Evolutionary conservation across 129 eudicot species (phyloP).

Genomic region (Ambrosia trifida): DNA sequence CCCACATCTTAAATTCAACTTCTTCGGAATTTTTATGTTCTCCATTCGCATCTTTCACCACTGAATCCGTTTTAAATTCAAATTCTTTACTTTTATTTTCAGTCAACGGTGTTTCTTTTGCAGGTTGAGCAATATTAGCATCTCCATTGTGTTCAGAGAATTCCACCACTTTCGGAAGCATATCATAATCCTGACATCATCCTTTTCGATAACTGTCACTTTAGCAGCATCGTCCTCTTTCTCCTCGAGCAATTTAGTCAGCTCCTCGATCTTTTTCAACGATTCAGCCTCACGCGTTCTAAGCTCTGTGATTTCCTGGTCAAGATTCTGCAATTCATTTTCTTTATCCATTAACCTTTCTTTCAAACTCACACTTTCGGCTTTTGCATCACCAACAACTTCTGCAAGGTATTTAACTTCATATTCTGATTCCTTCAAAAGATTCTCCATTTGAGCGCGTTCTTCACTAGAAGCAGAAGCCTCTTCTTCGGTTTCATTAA

Average conservation of each 20-base stretch:
- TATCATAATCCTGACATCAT: slow-evolving; percentile 76
- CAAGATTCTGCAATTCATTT: slow-evolving; percentile 62
- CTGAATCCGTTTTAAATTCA: slow-evolving; percentile 26
- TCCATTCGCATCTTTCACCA: slow-evolving; percentile 37
- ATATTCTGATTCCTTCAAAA: slow-evolving; percentile 60
- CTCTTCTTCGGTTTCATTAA: slow-evolving; percentile 64
- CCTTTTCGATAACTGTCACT: slow-evolving; percentile 47
- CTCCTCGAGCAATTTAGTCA: slow-evolving; percentile 76
- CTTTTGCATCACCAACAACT: slow-evolving; percentile 83
- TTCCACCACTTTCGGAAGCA: slow-evolving; percentile 93
- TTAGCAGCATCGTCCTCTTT: slow-evolving; percentile 38
- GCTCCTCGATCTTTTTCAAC: slow-evolving; percentile 56
- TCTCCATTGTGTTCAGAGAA: slow-evolving; percentile 87
- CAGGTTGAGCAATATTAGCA: slow-evolving; percentile 41
- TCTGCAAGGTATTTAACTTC: slow-evolving; percentile 72
- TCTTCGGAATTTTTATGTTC: slow-evolving; percentile 51
- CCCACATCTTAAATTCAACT: slow-evolving; percentile 93
- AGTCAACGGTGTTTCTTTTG: slow-evolving; percentile 37
- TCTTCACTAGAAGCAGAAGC: slow-evolving; percentile 56
- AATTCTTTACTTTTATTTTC: slow-evolving; percentile 25
- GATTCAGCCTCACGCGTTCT: slow-evolving; percentile 57
- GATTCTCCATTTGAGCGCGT: slow-evolving; percentile 45
- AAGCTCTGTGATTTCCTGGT: slow-evolving; percentile 71
- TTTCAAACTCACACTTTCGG: slow-evolving; percentile 78
- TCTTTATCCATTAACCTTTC: slow-evolving; percentile 77